Conservation (phyloP, 768 basidiomycete genomes). For the Grammothele lineata region DNA sequence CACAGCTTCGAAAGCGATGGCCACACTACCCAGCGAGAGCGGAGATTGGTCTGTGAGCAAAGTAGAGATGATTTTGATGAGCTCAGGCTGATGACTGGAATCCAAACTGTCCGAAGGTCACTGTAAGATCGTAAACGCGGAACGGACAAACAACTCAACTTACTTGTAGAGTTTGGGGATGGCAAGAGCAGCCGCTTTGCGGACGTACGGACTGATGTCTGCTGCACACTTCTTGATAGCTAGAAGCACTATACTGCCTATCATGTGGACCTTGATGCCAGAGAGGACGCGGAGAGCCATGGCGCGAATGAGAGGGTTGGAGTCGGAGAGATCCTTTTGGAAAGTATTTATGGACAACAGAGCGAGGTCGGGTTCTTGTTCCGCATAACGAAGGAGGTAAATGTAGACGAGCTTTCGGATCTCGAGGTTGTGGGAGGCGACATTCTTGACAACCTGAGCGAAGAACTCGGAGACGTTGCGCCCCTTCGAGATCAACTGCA, state of each 20-base stretch:
- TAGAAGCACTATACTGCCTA: slow-evolving; percentile 78
- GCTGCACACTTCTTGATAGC: slow-evolving; percentile 90
- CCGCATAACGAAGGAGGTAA: slow-evolving; percentile 91
- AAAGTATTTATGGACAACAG: slow-evolving; percentile 97
- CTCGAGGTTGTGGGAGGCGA: slow-evolving; percentile 88
- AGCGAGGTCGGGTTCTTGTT: slow-evolving; percentile 90
- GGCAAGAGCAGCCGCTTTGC: slow-evolving; percentile 89
- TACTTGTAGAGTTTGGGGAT: slow-evolving; percentile 83
- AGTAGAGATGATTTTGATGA: slow-evolving; percentile 63
- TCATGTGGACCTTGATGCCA: slow-evolving; percentile 87
- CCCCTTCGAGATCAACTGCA: slow-evolving; percentile 86
- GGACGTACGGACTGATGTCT: slow-evolving; percentile 91
- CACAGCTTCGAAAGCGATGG: slow-evolving; percentile 81
- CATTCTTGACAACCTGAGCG: slow-evolving; percentile 95
- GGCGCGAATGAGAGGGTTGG: slow-evolving; percentile 90
- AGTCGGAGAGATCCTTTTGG: slow-evolving; percentile 91
- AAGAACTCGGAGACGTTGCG: slow-evolving; percentile 92
- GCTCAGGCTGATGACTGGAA: slow-evolving; percentile 59
- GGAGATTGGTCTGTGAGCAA: slow-evolving; percentile 76
- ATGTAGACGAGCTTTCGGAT: slow-evolving; percentile 97
- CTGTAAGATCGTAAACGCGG: too few relatives aligned
- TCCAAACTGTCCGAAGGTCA: slow-evolving; percentile 63
- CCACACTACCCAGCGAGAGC: slow-evolving; percentile 81
- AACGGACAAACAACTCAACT: too few relatives aligned
- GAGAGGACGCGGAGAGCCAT: slow-evolving; percentile 94